Evolutionary conservation across 139 green algal genomes (phyloP).

Genomic region (Coccomyxa sp.): DNA sequence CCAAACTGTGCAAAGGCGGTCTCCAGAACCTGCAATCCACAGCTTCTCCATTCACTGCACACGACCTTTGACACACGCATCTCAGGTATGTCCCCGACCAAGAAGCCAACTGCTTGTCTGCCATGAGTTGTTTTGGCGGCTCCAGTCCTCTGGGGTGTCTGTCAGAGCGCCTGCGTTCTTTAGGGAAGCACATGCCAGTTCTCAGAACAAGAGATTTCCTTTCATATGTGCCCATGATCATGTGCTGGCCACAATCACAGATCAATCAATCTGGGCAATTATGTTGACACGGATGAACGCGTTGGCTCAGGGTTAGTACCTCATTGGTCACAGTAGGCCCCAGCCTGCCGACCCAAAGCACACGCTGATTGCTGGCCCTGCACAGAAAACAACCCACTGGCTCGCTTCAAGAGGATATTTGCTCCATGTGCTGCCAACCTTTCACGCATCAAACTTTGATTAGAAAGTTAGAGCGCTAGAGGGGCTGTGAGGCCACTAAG

Average conservation of each 20-base stretch:
- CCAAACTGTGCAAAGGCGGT: slow-evolving; percentile 2
- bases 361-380: neutral
- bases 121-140: neutral
- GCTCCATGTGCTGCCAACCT: neutral
- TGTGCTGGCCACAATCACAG: neutral
- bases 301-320: neutral
- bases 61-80: too few relatives aligned
- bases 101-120: neutral
- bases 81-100: neutral
- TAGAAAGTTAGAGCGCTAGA: neutral
- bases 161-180: neutral
- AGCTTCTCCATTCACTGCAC: too few relatives aligned
- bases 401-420: neutral
- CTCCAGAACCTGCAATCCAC: slow-evolving; percentile 1
- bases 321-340: neutral
- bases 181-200: neutral
- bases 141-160: neutral
- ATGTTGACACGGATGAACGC: neutral
- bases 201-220: neutral
- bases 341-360: neutral
- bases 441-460: neutral
- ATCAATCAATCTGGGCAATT: neutral
- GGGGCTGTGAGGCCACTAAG: neutral
- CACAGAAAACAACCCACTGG: neutral
- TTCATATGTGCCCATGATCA: neutral